phyloP scores from a whole-genome alignment of 1,139 yeast genomes.

The Candida neerlandica region DNA sequence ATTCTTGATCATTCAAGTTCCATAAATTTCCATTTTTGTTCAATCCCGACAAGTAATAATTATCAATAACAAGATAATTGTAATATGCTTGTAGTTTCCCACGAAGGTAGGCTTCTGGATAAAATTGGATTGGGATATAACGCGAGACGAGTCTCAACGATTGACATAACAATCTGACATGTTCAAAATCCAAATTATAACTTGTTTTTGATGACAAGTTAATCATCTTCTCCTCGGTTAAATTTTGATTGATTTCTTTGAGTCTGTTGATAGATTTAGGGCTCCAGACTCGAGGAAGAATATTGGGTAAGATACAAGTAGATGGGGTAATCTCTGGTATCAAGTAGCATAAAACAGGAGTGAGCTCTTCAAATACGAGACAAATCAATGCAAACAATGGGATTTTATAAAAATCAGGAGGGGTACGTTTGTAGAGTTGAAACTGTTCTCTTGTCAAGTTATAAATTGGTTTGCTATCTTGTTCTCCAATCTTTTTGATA shows the following conservation, averaged over 20 bases:
- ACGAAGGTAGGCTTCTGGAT: constrained; percentile 44
- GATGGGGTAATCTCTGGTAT: constrained; percentile 69
- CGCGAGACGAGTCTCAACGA: constrained; percentile 42
- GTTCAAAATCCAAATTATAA: constrained; percentile 39
- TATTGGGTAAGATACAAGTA: constrained; percentile 64
- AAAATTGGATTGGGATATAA: constrained; percentile 38
- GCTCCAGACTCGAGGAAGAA: constrained; percentile 43
- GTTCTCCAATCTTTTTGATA: constrained; percentile 21
- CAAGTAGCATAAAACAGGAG: constrained; percentile 59
- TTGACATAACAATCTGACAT: constrained; percentile 35
- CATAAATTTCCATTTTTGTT: constrained; percentile 52
- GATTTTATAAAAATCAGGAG: constrained; percentile 56
- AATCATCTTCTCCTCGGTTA: constrained; percentile 14
- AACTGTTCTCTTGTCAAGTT: constrained; percentile 55
- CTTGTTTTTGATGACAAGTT: constrained; percentile 43
- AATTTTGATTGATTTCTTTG: constrained; percentile 9
- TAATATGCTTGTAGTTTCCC: constrained; percentile 39
- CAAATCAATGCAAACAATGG: constrained; percentile 65
- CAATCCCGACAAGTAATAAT: constrained; percentile 46
- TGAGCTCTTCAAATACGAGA: constrained; percentile 60
- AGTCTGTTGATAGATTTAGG: constrained; percentile 14
- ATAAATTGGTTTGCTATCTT: constrained; percentile 22
- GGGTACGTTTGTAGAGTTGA: constrained; percentile 60
- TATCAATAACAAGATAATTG: constrained; percentile 53
- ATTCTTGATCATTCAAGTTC: constrained; percentile 45